A percentile compares a stretch with the other conserved stretches of the same genome.
Conservation (phyloP, 208 protist species). For the Acanthamoeba culbertsoni region DNA sequence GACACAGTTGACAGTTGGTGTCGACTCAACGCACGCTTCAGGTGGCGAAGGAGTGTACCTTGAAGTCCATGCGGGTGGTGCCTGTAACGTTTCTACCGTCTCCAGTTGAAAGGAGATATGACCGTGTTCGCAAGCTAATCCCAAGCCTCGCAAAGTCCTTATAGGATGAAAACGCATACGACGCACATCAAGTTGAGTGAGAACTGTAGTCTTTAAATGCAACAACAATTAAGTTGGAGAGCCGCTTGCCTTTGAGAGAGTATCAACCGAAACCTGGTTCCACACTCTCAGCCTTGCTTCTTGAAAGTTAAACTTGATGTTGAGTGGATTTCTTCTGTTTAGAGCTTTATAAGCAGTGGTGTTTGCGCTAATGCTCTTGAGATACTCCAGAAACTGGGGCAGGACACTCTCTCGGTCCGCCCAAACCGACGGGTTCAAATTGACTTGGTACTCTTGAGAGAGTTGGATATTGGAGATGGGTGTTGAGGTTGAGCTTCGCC, state of each 20-base stretch:
- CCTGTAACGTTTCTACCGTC: not conserved
- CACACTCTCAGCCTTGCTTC: not conserved
- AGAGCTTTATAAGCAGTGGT: not conserved
- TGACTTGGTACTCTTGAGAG: not conserved
- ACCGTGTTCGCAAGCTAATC: not conserved
- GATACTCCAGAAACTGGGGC: not conserved
- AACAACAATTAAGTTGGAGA: not conserved
- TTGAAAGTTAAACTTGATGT: not conserved
- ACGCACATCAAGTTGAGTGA: not conserved
- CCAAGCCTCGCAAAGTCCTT: not conserved
- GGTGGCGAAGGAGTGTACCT: too few species aligned
- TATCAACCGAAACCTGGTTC: not conserved
- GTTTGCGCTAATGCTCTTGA: not conserved
- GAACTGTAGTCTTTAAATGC: not conserved
- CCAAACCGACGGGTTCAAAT: not conserved
- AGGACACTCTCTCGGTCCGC: not conserved
- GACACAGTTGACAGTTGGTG: too few species aligned
- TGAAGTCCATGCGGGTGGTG: not conserved
- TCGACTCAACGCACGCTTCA: too few species aligned
- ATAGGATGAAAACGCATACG: not conserved
- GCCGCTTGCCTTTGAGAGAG: not conserved
- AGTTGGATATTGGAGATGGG: too few species aligned
- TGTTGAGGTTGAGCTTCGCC: too few species aligned
- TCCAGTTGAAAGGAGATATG: not conserved
- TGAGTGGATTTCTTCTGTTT: not conserved